Base-by-base conservation (phyloP, 257 asterid species). In the Pogostemon cablin region DNA sequence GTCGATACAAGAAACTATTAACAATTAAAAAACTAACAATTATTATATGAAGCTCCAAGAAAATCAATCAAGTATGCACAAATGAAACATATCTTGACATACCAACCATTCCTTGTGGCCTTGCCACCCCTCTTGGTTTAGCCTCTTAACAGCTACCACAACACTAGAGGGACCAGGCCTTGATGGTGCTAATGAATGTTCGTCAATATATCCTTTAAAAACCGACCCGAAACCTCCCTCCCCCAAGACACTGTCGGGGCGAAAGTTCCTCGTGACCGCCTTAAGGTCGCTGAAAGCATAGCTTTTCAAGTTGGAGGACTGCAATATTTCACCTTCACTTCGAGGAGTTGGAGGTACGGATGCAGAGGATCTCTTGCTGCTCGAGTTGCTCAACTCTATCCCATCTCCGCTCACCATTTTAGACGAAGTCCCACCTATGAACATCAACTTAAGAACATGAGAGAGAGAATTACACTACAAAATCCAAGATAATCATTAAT, bases 41-140 rank as follows among this genome's bases (percentile, higher is more conserved):
- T 2, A 42, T 34, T 4, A 25, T 25, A 25, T 25, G 32, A 25
- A 25, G 32, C 1, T 25, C 32, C 32, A 43, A 53, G 10, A 6
- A 38, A 4, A 12, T 42, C 35, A 42, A 20, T 39, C 12, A 35
- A 10, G 7, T 37, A 1, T 44, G 8, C 43, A 6, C 3, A 5
- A 2, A 7, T 17, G 20, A 15, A 56, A 9, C 4, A 34, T 2
- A 7, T 15, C 9, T 40, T 43, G 15, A 77, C 90, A 53, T 70
- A 92, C 96, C 96, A 92, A 55, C 96, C 98, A 92, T 75, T 92
- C 98, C 73, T 81, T 88, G 90, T 92, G 98, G 2, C 98, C 98
- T 68, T 92, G 98, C 92, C 90, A 87, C 2, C 98, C 95, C 1
- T 90, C 96, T 72, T 88, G 96, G 53, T 90, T 93, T 2, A 90